A percentile compares a stretch with the other conserved stretches of the same genome.
phyloP scores from a whole-genome alignment of 441 rosid genomes.

The Geranium incanum region DNA sequence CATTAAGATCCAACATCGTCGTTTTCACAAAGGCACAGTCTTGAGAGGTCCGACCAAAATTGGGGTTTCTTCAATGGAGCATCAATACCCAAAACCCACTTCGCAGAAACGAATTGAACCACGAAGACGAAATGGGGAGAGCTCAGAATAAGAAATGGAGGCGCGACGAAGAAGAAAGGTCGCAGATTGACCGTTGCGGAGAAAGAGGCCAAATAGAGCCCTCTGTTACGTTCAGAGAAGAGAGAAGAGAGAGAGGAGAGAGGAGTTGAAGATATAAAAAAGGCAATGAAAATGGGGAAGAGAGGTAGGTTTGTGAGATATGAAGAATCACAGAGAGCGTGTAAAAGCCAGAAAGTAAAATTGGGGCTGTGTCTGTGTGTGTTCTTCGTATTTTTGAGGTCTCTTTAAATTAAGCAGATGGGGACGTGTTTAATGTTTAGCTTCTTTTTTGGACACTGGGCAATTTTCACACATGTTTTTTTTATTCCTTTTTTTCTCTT shows the following conservation, averaged over 20 bases:
- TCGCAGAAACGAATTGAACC: background rate
- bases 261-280: no score
- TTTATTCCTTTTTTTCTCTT: background rate
- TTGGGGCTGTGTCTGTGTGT: background rate
- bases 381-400: background rate
- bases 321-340: background rate
- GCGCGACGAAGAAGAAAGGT: background rate
- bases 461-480: constrained; percentile 1
- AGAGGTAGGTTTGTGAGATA: background rate
- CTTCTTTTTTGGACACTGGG: background rate
- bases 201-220: background rate
- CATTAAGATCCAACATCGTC: constrained; percentile 9
- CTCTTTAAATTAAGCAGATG: background rate
- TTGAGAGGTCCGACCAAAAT: background rate
- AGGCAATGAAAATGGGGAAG: background rate
- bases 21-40: background rate
- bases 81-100: background rate
- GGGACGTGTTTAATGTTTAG: background rate
- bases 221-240: background rate
- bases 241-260: background rate
- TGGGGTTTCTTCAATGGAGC: background rate
- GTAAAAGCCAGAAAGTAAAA: background rate
- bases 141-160: background rate
- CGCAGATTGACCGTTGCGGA: background rate
- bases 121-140: background rate